A percentile compares a stretch with the other conserved stretches of the same genome.
phyloP scores from a whole-genome alignment of 306 rosid genomes.

The Albizia julibrissin region DNA sequence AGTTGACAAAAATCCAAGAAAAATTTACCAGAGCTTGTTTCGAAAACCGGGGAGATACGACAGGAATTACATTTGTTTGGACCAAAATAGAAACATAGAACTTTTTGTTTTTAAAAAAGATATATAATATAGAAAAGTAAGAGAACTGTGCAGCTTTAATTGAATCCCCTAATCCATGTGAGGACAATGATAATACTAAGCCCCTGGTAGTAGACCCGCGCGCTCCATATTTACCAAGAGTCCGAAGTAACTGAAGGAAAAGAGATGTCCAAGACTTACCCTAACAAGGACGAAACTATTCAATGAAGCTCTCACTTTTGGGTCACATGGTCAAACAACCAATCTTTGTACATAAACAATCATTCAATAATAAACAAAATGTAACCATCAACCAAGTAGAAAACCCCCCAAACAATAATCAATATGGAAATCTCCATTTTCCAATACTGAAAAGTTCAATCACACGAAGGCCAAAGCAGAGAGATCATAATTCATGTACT shows the following conservation, averaged over 20 bases:
- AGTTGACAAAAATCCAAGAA: background rate
- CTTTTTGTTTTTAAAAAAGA: background rate
- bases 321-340: background rate
- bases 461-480: background rate
- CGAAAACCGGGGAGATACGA: background rate
- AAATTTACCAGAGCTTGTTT: background rate
- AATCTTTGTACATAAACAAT: background rate
- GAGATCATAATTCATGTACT: background rate
- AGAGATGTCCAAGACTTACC: slow-evolving; percentile 20
- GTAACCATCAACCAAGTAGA: background rate
- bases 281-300: slow-evolving; percentile 10
- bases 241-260: slow-evolving; percentile 12
- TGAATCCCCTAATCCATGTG: background rate
- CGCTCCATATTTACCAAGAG: slow-evolving; percentile 13
- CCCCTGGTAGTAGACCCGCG: background rate
- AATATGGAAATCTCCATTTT: slow-evolving; percentile 5
- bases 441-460: background rate
- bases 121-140: background rate
- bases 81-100: background rate
- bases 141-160: background rate
- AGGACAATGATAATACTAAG: background rate
- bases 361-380: slow-evolving; percentile 6
- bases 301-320: slow-evolving; percentile 9
- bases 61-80: background rate
- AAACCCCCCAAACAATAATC: background rate